Percentiles rank a stretch among this genome's conserved stretches.
These are phyloP conservation scores for Hypoxylon sp. DNA, from an alignment of 2,329 filamentous ascomycete species.

Conservation along the genomic window DNA sequence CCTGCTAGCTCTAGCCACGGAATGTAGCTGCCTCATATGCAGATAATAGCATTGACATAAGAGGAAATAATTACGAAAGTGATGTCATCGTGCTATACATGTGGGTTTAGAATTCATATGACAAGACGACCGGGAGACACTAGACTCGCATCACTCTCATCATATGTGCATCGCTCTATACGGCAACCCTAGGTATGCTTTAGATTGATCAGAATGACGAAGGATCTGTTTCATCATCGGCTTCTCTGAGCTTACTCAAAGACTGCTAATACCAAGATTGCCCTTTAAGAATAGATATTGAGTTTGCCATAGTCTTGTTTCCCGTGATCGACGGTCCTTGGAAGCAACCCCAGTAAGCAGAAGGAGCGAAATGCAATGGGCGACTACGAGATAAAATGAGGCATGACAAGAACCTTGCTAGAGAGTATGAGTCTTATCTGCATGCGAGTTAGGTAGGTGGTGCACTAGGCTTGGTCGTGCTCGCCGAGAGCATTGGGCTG, in stretches of 20 bases:
- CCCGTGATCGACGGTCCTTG: no score
- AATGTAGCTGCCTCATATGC: background rate
- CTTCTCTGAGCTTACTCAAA: background rate
- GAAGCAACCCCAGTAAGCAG: no score
- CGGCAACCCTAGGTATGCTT: background rate
- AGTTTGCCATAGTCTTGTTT: background rate
- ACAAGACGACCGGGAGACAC: background rate
- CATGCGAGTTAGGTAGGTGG: background rate
- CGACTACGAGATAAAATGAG: background rate
- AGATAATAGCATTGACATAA: background rate
- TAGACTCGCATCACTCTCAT: background rate
- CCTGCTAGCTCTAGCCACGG: background rate
- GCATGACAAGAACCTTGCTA: background rate
- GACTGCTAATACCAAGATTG: background rate
- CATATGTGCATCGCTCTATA: background rate
- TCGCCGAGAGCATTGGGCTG: no score
- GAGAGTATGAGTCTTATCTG: background rate
- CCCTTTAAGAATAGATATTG: background rate
- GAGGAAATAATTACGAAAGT: background rate
- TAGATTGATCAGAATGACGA: background rate
- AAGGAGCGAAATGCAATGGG: constrained; percentile 3
- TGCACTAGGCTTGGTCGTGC: background rate
- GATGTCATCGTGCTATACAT: background rate
- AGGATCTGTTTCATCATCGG: background rate
- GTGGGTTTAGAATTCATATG: background rate